Evolutionary conservation across 306 rosid genomes (phyloP).

Genomic region (Rosa persica): DNA sequence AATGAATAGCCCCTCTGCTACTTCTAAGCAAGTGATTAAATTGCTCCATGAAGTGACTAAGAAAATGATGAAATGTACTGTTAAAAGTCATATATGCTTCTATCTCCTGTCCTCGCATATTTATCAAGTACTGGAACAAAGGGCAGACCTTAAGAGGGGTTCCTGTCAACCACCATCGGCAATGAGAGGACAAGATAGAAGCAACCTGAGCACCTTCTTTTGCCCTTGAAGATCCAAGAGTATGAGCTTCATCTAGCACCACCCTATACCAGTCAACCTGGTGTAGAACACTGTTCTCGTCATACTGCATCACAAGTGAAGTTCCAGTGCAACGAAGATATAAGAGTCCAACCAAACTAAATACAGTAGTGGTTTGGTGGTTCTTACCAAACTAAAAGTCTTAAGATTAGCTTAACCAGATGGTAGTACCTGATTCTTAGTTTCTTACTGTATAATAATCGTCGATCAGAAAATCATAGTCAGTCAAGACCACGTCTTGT

Average conservation of each 20-base stretch:
- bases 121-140: not conserved
- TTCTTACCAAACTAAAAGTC: too few species aligned
- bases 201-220: slow-evolving; percentile 59
- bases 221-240: slow-evolving; percentile 58
- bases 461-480: too few species aligned
- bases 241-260: slow-evolving; percentile 95
- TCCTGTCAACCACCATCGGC: slow-evolving; percentile 96
- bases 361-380: too few species aligned
- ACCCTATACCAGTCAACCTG: slow-evolving; percentile 74
- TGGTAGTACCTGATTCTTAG: not conserved
- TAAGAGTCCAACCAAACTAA: too few species aligned
- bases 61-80: too few species aligned
- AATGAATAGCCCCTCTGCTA: not conserved
- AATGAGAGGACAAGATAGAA: slow-evolving; percentile 58
- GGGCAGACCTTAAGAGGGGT: slow-evolving; percentile 76
- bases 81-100: not conserved
- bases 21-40: too few species aligned
- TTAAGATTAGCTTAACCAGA: too few species aligned
- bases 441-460: slow-evolving; percentile 35
- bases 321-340: too few species aligned
- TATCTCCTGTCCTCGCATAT: not conserved
- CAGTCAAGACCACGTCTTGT: slow-evolving; percentile 73
- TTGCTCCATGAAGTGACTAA: too few species aligned
- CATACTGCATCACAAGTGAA: slow-evolving; percentile 40
- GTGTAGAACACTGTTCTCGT: slow-evolving; percentile 65